Evolutionary conservation across 129 eudicot genomes (phyloP), one percentile per base, ranked within the genome.

Genomic region (Oenanthe sinensis): DNA sequence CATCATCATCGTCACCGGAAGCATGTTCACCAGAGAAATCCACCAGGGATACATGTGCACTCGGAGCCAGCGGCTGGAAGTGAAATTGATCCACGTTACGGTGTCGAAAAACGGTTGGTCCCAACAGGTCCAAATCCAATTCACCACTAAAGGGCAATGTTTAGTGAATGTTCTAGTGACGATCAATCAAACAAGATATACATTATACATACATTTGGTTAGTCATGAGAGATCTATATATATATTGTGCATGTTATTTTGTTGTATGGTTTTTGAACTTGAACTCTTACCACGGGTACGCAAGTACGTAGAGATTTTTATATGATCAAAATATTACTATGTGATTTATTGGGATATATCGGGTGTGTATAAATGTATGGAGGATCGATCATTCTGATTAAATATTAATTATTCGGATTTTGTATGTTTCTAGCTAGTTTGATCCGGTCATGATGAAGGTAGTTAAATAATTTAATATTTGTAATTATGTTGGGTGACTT

Each of bases 91-190:
- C 93, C 85, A 13, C 88, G 89, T 26, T 93, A 84, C 69, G 96
- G 94, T 4, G 91, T 80, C 17, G 90, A 90, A 75, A 88, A 93
- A 79, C 89, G 98, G 28, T 83, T 84, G 2, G 98, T 93, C 63
- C 98, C 98, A 40, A 84, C 84, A 4, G 98, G 98, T 80, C 98
- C 98, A 28, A 93, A 93, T 74, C 98, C 98, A 71, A 85, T 93
- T 87, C 98, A 93, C 85, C 93, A 93, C 79, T 88, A 81, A 24
- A 44, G 19, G 17, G 10, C 13, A 54, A 11, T 65, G 37, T 2
- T 11, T 50, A 2, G 13, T 43, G 17, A 43, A 24, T 50, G 28
- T 20, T 30, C 55, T 52, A 50, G 71, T 40, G 43, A 62, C 40
- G 33, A 48, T 26, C 33, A 13, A 40, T 49, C 63, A 72, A 19